Evolutionary conservation across 148 eudicot genomes (phyloP), one percentile per base, ranked within the genome.

Genomic region (Fagopyrum tataricum): DNA sequence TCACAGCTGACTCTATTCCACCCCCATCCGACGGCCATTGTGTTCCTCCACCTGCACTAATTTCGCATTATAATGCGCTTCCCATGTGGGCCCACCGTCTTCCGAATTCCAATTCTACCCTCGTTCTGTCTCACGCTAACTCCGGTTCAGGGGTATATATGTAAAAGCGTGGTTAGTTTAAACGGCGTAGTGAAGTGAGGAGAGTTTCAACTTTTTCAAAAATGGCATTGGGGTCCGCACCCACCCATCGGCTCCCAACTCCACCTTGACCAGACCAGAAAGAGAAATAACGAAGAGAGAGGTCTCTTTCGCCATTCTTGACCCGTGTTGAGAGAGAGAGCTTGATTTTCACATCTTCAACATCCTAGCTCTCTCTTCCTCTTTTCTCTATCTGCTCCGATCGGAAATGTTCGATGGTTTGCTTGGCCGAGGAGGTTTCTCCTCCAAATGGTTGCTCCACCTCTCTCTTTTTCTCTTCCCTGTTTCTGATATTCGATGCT

Each of bases 331-430:
- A 64, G 44, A 64, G 69, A 31, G 37, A 31, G 37, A 31, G 37
- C 37, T 31, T 31, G 37, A 31, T 43, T 64, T n/a, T 14, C 69
- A 64, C 67, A 23, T 39, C 67, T 61, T 40, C 40, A 12, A 14
- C 62, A 39, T 40, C 24, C 59, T 12, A 8, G 47, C 46, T 37
- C 24, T 52, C 52, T 48, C 59, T 12, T 9, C 66, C 46, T 37
- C 24, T 52, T 43, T 40, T 23, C 26, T 11, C 66, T 3, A 17
- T 46, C 20, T 5, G 4, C 44, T 20, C 9, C 56, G 81, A 49
- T 74, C 77, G 75, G 68, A 80, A 73, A 90, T 90, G 96, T 77
- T 90, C 71, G 90, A 86, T 79, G 90, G 90, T 31, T 73, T 90
- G 52, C 73, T 71, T 40, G 73, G 73, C 40, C 73, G 73, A 18